These are phyloP conservation scores for Penicillium oxalicum DNA, from an alignment of 2,329 filamentous ascomycete genomes.

Conservation along the genomic window DNA sequence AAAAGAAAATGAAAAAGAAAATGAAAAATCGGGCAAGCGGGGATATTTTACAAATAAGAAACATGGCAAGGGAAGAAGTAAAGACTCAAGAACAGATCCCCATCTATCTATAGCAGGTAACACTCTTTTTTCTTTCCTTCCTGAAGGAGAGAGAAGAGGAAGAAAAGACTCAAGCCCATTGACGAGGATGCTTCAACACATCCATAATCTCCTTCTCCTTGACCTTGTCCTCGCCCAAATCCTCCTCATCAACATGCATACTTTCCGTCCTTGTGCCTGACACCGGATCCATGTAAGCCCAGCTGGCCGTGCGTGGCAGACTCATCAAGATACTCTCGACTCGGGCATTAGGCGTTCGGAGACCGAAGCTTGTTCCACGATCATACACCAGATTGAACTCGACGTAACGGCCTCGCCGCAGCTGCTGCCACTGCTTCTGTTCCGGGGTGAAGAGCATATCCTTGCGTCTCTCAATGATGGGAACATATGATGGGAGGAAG, in stretches of 20 bases:
- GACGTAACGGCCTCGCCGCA: conserved; percentile 89
- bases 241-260: conserved; percentile 44
- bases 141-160: background rate
- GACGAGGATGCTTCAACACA: conserved; percentile 56
- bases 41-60: no score
- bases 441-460: conserved; percentile 81
- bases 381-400: conserved; percentile 99
- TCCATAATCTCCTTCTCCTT: conserved; percentile 73
- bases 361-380: conserved; percentile 85
- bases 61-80: background rate
- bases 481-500: conserved; percentile 85
- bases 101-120: no score
- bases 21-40: no score
- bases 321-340: conserved; percentile 98
- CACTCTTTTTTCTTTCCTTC: no score
- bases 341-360: conserved; percentile 84
- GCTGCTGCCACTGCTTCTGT: conserved; percentile 95
- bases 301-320: conserved; percentile 82
- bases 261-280: conserved; percentile 40
- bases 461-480: conserved; percentile 81
- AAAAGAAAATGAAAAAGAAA: no score
- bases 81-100: background rate
- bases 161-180: conserved; percentile 49
- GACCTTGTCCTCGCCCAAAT: conserved; percentile 29
- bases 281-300: conserved; percentile 83